Percentiles rank a stretch among this genome's conserved stretches.
These are phyloP conservation scores for Cyberlindnera amylophila DNA, from an alignment of 805 yeast genomes.

Conservation along the genomic window DNA sequence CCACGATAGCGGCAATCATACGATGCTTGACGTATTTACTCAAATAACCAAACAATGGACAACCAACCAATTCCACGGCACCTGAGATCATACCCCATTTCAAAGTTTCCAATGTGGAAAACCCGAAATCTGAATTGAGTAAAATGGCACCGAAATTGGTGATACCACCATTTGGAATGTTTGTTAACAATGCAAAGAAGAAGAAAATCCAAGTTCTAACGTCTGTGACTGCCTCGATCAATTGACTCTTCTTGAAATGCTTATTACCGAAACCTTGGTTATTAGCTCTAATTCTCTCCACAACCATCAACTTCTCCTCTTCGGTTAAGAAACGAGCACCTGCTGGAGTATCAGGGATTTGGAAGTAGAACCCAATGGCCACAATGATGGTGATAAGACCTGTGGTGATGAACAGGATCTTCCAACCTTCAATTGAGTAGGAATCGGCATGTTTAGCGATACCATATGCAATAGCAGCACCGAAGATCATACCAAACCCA, in stretches of 20 bases:
- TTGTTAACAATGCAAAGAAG: slow-evolving; percentile 34
- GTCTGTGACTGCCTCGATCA: slow-evolving; percentile 47
- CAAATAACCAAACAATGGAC: neutral
- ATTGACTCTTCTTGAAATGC: slow-evolving; percentile 50
- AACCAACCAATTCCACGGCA: slow-evolving; percentile 27
- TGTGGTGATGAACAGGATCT: slow-evolving; percentile 49
- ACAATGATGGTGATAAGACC: slow-evolving; percentile 54
- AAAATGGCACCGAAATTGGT: slow-evolving; percentile 13
- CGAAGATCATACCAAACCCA: slow-evolving; percentile 43
- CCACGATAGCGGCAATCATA: slow-evolving; percentile 18
- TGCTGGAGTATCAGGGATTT: slow-evolving; percentile 54
- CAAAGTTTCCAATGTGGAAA: slow-evolving; percentile 6
- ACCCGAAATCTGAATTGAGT: slow-evolving; percentile 5
- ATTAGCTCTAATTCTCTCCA: slow-evolving; percentile 48
- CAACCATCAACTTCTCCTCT: slow-evolving; percentile 42
- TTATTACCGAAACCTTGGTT: slow-evolving; percentile 56
- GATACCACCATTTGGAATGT: slow-evolving; percentile 50
- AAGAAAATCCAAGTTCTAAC: slow-evolving; percentile 45
- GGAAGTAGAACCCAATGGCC: slow-evolving; percentile 43
- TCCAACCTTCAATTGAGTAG: slow-evolving; percentile 52
- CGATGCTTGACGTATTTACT: slow-evolving; percentile 19
- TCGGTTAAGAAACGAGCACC: slow-evolving; percentile 42
- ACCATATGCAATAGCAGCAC: slow-evolving; percentile 55
- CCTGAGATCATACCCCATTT: slow-evolving; percentile 31
- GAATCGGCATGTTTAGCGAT: slow-evolving; percentile 33